A percentile compares a stretch with the other conserved stretches of the same genome.
phyloP scores from a whole-genome alignment of 2,329 filamentous ascomycete genomes.

The Xylaria sp. region DNA sequence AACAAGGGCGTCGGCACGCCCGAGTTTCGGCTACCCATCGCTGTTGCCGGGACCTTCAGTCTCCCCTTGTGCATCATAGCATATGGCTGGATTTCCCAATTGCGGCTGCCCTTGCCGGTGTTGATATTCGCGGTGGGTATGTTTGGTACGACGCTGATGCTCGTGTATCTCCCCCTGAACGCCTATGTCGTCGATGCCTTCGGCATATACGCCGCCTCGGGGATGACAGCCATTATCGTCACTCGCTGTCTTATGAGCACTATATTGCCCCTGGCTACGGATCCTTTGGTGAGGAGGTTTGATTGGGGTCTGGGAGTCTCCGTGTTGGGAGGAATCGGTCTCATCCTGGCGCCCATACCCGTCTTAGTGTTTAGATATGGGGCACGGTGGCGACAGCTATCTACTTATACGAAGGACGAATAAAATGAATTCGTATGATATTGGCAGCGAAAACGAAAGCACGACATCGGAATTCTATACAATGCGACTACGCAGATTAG shows the following conservation, averaged over 20 bases:
- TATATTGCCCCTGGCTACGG: constrained; percentile 63
- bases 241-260: constrained; percentile 65
- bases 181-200: constrained; percentile 68
- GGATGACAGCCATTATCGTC: constrained; percentile 66
- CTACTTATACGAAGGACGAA: constrained; percentile 58
- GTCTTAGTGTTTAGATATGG: constrained; percentile 62
- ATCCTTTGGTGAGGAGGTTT: constrained; percentile 57
- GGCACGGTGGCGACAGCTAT: constrained; percentile 60
- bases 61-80: constrained; percentile 57
- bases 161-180: constrained; percentile 61
- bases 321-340: constrained; percentile 53
- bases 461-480: neutral
- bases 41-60: constrained; percentile 57
- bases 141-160: constrained; percentile 57
- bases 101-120: constrained; percentile 53
- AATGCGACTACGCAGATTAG: neutral
- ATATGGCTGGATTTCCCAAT: constrained; percentile 64
- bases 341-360: constrained; percentile 61
- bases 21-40: constrained; percentile 65
- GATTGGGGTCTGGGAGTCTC: constrained; percentile 65
- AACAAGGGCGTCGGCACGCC: constrained; percentile 57
- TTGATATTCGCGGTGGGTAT: constrained; percentile 57
- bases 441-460: no score
- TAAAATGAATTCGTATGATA: constrained; percentile 24
- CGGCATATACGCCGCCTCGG: constrained; percentile 65